A percentile compares a stretch with the other conserved stretches of the same genome.
phyloP scores from a whole-genome alignment of 2,329 filamentous ascomycete species.

The Grosmannia penicillata region DNA sequence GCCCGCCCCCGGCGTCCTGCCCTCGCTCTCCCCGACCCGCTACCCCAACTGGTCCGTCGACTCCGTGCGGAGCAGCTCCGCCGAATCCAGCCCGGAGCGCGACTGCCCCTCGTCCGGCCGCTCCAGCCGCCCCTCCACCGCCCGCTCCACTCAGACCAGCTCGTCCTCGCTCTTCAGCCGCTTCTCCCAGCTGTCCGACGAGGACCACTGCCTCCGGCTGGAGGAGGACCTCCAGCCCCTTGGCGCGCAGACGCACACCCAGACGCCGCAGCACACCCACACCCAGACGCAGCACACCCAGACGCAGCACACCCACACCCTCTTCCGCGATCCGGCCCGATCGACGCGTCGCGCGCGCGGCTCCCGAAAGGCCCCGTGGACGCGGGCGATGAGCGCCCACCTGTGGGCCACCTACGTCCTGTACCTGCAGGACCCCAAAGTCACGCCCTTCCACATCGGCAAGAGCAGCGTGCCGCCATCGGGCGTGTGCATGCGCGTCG shows the following conservation, averaged over 20 bases:
- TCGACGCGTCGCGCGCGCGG: background rate
- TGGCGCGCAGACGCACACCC: no score
- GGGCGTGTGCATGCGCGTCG: conserved; percentile 49
- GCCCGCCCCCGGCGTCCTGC: conserved; percentile 32
- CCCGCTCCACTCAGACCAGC: conserved; percentile 43
- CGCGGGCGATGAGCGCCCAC: conserved; percentile 48
- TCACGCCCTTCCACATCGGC: conserved; percentile 49
- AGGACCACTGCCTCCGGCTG: conserved; percentile 37
- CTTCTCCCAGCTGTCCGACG: conserved; percentile 40
- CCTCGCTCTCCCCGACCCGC: conserved; percentile 27
- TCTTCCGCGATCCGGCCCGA: background rate
- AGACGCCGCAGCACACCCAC: no score
- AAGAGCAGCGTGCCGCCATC: conserved; percentile 50
- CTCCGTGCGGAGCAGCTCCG: conserved; percentile 37
- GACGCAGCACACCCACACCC: conserved; percentile 10
- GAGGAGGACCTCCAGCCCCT: no score
- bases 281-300: no score
- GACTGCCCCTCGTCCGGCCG: conserved; percentile 26
- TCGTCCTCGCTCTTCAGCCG: conserved; percentile 38
- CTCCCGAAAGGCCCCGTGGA: conserved; percentile 44
- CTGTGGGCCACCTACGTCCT: conserved; percentile 51
- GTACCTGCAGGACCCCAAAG: conserved; percentile 51
- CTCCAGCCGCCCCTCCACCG: conserved; percentile 44
- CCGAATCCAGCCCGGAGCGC: conserved; percentile 42
- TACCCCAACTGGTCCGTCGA: conserved; percentile 46